Base-by-base conservation (phyloP, 164 flowering plant genomes). In the Vitis riparia region DNA sequence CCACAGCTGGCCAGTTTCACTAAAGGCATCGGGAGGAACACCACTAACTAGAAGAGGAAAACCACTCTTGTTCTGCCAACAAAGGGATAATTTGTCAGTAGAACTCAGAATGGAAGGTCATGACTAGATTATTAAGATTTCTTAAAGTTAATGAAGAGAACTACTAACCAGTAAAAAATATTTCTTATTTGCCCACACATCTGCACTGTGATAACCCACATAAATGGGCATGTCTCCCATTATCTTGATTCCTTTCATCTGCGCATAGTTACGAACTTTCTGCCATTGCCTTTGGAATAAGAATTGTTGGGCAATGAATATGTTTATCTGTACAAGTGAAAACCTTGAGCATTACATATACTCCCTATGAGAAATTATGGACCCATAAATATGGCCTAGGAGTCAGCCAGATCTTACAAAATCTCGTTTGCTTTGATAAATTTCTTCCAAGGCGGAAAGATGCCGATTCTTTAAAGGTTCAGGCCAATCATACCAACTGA, bases 181-280 rank as follows among this genome's bases (percentile, higher is more conserved):
- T 62, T 82, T 89, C 77, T 82, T 91, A 73, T 95, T 93, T 68
- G 99, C 99, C 99, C 99, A 95, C 55, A 91, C 97, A 85, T 95
- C 99, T 49, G 99, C 98, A 84, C 97, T 93, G 74, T 95, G 99
- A 84, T 93, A 91, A 62, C 96, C 99, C 12, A 95, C 98, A 79
- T 95, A 95, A 58, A 95, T 95, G 57, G 99, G 99, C 99, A 93
- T 95, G 84, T 95, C 98, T 69, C 97, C 99, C 96, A 93, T 91
- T 75, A 95, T 91, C 65, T 80, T 85, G 67, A 95, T 87, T 53
- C 97, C 99, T 74, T 89, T 95, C 51, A 15, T 68, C 65, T 66
- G 75, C 11, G 98, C 94, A 84, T 95, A 93, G 30, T 76, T 74
- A 72, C 85, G 96, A 78, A 93, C 85, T 83, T 86, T 93, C 76